Percentiles rank a stretch among this genome's conserved stretches.
Conservation (phyloP, 257 asterid species). For the Haberlea rhodopensis region DNA sequence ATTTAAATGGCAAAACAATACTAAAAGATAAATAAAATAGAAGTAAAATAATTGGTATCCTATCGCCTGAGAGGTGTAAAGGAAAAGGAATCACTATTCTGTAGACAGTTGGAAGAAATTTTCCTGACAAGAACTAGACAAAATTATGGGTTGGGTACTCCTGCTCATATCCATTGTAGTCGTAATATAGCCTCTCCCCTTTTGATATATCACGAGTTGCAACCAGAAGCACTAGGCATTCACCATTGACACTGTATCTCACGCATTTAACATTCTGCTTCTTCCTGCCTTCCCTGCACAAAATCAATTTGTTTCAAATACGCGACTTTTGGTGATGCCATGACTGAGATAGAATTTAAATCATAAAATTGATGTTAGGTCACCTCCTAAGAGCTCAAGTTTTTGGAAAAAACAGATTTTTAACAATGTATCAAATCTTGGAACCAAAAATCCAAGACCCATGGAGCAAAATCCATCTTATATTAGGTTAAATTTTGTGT, state of each 20-base stretch:
- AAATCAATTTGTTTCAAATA: conserved; percentile 26
- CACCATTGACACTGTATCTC: conserved; percentile 64
- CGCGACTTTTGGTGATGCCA: conserved; percentile 16
- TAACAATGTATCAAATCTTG: background rate
- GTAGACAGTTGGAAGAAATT: conserved; percentile 20
- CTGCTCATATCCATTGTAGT: conserved; percentile 81
- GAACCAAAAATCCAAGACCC: background rate
- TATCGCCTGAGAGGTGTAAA: conserved; percentile 25
- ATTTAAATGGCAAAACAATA: conserved; percentile 17
- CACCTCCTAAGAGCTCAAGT: background rate
- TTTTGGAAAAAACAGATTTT: background rate
- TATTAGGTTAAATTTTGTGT: background rate
- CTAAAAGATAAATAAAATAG: conserved; percentile 23
- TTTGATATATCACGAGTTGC: conserved; percentile 71
- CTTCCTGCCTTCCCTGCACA: conserved; percentile 76
- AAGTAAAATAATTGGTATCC: conserved; percentile 18
- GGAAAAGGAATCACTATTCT: conserved; percentile 28
- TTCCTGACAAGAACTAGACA: conserved; percentile 34
- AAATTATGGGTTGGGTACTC: conserved; percentile 87
- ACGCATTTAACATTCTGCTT: conserved; percentile 83
- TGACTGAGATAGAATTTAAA: conserved; percentile 9
- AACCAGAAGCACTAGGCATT: conserved; percentile 62
- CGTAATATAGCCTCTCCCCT: conserved; percentile 89
- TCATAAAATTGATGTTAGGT: background rate
- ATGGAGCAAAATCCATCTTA: background rate